These are phyloP conservation scores for Elsinoe necatrix DNA, from an alignment of 2,329 filamentous ascomycete genomes.

Conservation along the genomic window DNA sequence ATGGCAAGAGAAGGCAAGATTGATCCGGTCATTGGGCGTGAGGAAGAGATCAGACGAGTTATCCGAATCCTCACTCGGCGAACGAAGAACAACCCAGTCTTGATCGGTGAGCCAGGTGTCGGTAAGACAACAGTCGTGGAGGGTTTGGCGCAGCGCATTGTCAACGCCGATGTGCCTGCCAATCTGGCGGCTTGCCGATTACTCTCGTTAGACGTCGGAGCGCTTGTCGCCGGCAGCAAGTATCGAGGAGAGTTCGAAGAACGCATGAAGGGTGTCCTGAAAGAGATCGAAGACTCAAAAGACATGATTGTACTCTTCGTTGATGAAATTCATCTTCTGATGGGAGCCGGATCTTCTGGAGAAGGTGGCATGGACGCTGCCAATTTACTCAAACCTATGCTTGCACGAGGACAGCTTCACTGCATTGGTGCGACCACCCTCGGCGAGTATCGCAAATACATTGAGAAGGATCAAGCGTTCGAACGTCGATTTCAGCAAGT, in stretches of 20 bases:
- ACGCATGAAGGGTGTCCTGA: constrained; percentile 97
- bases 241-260: constrained; percentile 98
- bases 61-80: constrained; percentile 84
- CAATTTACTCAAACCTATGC: constrained; percentile 95
- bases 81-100: constrained; percentile 97
- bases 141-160: constrained; percentile 87
- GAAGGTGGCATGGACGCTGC: constrained; percentile 98
- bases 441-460: constrained; percentile 94
- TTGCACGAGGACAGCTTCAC: constrained; percentile 91
- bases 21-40: constrained; percentile 91
- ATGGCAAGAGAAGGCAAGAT: constrained; percentile 97
- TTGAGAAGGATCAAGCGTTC: constrained; percentile 96
- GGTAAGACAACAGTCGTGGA: constrained; percentile 98
- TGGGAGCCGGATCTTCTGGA: constrained; percentile 90
- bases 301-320: constrained; percentile 98
- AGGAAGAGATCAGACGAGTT: constrained; percentile 89
- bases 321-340: constrained; percentile 95
- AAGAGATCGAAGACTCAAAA: constrained; percentile 89
- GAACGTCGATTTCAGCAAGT: constrained; percentile 99
- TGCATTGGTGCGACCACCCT: constrained; percentile 97
- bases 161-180: constrained; percentile 92
- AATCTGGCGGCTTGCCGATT: constrained; percentile 90
- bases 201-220: constrained; percentile 89
- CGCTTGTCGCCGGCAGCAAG: constrained; percentile 93
- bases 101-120: constrained; percentile 96